Evolutionary conservation across 2,329 filamentous ascomycete genomes (phyloP).

Genomic region (Beauveria caledonica): DNA sequence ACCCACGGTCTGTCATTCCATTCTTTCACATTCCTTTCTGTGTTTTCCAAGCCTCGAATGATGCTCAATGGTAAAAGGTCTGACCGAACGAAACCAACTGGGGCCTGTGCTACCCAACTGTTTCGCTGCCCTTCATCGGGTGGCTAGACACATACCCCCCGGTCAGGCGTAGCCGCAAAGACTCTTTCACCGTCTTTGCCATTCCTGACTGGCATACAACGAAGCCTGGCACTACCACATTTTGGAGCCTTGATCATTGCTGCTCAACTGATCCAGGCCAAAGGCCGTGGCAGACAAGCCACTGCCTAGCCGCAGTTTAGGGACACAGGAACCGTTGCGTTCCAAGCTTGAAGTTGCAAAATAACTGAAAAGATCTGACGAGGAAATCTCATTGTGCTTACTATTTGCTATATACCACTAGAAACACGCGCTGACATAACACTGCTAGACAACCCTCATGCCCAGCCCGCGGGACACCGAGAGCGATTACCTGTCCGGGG

Average conservation of each 20-base stretch:
- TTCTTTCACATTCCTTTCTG: not conserved
- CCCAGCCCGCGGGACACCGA: not conserved
- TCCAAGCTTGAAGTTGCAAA: constrained; percentile 40
- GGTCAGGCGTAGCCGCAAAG: not conserved
- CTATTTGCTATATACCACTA: not conserved
- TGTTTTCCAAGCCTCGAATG: constrained; percentile 28
- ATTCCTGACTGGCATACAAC: not conserved
- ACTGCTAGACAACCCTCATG: not conserved
- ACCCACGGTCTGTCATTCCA: not conserved
- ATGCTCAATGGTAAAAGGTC: constrained; percentile 60
- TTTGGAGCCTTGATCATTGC: constrained; percentile 43
- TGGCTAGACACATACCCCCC: not conserved
- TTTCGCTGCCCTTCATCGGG: not conserved
- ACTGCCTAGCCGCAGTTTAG: constrained; percentile 3
- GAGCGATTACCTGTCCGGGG: not conserved
- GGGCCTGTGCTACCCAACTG: constrained; percentile 28
- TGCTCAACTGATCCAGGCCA: constrained; percentile 42
- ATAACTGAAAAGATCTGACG: constrained; percentile 73
- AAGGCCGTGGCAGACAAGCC: constrained; percentile 50
- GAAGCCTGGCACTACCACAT: constrained; percentile 29
- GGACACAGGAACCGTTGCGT: constrained; percentile 39
- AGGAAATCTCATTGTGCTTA: not conserved
- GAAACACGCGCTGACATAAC: not conserved
- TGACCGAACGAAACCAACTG: constrained; percentile 43
- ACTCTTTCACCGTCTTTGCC: not conserved